Evolutionary conservation across 2,329 filamentous ascomycete species (phyloP).

Genomic region (Aspergillus intermedius): DNA sequence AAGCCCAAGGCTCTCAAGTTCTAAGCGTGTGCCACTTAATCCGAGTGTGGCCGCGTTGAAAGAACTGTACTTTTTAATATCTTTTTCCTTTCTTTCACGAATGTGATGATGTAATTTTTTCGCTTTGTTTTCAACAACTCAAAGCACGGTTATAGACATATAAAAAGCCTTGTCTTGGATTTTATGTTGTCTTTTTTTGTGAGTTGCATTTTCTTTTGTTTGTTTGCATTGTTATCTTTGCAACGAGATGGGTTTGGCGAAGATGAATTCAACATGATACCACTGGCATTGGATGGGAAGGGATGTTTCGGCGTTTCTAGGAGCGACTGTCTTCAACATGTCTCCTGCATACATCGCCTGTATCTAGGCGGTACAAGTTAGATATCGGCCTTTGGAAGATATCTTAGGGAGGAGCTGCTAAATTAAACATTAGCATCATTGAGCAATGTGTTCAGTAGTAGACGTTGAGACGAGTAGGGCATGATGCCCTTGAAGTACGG

Average conservation of each 20-base stretch:
- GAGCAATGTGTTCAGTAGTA: too few relatives aligned
- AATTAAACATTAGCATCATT: slow-evolving; percentile 33
- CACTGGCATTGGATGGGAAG: slow-evolving; percentile 39
- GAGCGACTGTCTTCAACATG: slow-evolving; percentile 38
- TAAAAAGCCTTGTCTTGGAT: slow-evolving; percentile 22
- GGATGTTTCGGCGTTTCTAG: slow-evolving; percentile 38
- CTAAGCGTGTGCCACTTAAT: slow-evolving; percentile 49
- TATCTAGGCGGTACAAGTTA: slow-evolving; percentile 4
- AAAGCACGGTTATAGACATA: slow-evolving; percentile 39
- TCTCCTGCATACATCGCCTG: slow-evolving; percentile 15
- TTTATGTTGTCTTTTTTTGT: slow-evolving; percentile 28
- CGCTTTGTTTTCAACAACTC: slow-evolving; percentile 48
- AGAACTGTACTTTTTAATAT: slow-evolving; percentile 10
- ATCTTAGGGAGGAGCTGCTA: slow-evolving; percentile 19
- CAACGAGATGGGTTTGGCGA: slow-evolving; percentile 31
- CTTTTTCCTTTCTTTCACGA: slow-evolving; percentile 34
- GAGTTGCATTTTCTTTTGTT: slow-evolving; percentile 22
- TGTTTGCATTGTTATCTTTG: slow-evolving; percentile 32
- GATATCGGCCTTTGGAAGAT: slow-evolving; percentile 5
- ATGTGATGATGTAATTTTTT: slow-evolving; percentile 33
- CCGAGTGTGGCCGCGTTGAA: slow-evolving; percentile 11
- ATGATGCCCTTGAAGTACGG: too few relatives aligned
- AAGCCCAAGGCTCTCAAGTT: slow-evolving; percentile 91
- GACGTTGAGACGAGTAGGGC: too few relatives aligned
- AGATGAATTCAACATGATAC: slow-evolving; percentile 46